phyloP scores from a whole-genome alignment of 2,329 filamentous ascomycete species.

The Colletotrichum magnum region DNA sequence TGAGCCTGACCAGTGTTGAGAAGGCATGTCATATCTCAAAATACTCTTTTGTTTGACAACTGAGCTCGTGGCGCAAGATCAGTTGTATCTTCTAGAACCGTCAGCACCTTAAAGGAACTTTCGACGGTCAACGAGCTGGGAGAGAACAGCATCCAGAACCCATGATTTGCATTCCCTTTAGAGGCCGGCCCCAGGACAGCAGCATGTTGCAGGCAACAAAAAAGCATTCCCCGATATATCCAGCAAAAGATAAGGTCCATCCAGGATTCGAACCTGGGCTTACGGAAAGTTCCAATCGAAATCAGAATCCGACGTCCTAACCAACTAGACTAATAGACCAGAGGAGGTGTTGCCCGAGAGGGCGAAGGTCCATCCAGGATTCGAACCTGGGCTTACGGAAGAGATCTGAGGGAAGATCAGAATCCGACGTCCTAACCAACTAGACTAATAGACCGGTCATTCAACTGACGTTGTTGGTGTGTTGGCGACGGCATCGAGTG shows the following conservation, averaged over 20 bases:
- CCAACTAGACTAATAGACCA: constrained; percentile 41
- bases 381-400: constrained; percentile 41
- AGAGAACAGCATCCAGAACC: too few relatives aligned
- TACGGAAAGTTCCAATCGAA: constrained; percentile 29
- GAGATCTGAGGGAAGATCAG: constrained; percentile 13
- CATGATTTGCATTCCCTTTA: too few relatives aligned
- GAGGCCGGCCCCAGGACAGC: background rate
- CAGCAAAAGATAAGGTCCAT: constrained; percentile 37
- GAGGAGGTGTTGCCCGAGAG: too few relatives aligned
- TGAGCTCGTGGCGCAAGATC: too few relatives aligned
- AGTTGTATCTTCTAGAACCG: too few relatives aligned
- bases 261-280: constrained; percentile 41
- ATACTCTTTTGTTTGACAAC: too few relatives aligned
- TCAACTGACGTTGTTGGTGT: background rate
- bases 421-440: constrained; percentile 41
- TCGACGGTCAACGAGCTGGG: too few relatives aligned
- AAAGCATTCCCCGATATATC: background rate
- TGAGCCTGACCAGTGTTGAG: background rate
- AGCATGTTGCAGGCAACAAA: background rate
- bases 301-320: constrained; percentile 41
- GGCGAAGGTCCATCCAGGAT: constrained; percentile 39
- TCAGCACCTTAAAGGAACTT: too few relatives aligned
- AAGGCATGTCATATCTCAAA: background rate
- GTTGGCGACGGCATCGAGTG: fast-evolving
- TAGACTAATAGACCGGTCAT: constrained; percentile 36